phyloP scores from a whole-genome alignment of 208 protist genomes.

The Trypanosoma caninum region DNA sequence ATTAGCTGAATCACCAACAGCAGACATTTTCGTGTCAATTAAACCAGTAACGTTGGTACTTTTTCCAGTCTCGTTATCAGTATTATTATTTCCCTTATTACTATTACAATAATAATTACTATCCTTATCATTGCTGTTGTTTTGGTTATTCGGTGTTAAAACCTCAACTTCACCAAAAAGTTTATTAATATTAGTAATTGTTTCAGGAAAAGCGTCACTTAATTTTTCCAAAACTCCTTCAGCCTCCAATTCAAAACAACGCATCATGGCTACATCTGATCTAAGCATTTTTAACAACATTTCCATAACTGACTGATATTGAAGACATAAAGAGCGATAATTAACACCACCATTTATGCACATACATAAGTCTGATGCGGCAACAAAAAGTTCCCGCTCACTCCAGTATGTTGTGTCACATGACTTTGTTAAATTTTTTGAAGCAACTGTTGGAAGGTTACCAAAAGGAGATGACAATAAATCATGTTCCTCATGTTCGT shows the following conservation, averaged over 20 bases:
- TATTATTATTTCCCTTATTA: no score
- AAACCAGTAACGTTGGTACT: no score
- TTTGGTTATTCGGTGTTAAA: neutral
- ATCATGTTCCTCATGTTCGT: neutral
- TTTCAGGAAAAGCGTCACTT: constrained; percentile 4
- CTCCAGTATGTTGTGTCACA: constrained; percentile 32
- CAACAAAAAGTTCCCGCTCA: constrained; percentile 66
- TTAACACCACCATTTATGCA: constrained; percentile 80
- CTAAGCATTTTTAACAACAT: constrained; percentile 42
- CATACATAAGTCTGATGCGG: constrained; percentile 58
- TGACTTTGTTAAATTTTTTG: neutral
- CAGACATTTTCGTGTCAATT: no score
- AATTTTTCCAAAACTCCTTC: constrained; percentile 14
- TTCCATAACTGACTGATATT: constrained; percentile 48
- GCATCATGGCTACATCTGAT: constrained; percentile 43
- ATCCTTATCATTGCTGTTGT: neutral
- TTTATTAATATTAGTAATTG: constrained; percentile 27
- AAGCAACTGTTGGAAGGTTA: neutral
- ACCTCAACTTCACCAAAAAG: neutral
- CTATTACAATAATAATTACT: no score
- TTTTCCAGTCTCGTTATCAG: no score
- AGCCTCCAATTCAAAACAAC: constrained; percentile 29
- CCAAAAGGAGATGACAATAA: neutral
- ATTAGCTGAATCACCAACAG: neutral
- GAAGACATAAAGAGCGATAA: constrained; percentile 63